Conservation (phyloP, 495 filamentous ascomycete species). For the Penicillium cosmopolitanum region DNA sequence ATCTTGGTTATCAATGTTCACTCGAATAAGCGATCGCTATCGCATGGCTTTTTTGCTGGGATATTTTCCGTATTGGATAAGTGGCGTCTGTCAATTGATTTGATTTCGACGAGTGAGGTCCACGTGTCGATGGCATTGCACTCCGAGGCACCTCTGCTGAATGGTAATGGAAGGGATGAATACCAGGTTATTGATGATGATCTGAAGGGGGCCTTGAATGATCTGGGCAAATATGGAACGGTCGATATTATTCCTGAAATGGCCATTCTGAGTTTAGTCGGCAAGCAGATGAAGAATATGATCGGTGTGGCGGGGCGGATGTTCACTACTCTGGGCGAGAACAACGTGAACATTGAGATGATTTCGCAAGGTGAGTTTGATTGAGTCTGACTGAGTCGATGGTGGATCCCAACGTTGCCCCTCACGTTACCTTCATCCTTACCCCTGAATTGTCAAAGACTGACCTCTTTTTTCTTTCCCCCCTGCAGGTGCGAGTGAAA, state of each 20-base stretch:
- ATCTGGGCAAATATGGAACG: slow-evolving; percentile 75
- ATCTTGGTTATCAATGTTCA: slow-evolving; percentile 94
- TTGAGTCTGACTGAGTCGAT: slow-evolving; percentile 2
- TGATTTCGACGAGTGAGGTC: slow-evolving; percentile 92
- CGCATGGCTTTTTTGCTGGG: slow-evolving; percentile 88
- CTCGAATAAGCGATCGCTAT: slow-evolving; percentile 84
- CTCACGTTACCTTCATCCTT: background rate
- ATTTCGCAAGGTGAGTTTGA: slow-evolving; percentile 83
- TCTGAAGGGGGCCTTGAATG: slow-evolving; percentile 66
- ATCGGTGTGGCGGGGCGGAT: slow-evolving; percentile 86
- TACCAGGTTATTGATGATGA: slow-evolving; percentile 66
- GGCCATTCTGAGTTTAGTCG: slow-evolving; percentile 90
- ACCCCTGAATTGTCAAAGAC: slow-evolving; percentile 15
- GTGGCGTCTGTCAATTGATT: slow-evolving; percentile 80
- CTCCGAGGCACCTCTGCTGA: slow-evolving; percentile 57
- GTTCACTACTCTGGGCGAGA: slow-evolving; percentile 86
- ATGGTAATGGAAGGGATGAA: slow-evolving; percentile 61
- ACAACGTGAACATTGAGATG: slow-evolving; percentile 94
- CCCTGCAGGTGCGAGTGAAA: slow-evolving; percentile 85
- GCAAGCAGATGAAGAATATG: slow-evolving; percentile 94
- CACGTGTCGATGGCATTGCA: slow-evolving; percentile 96
- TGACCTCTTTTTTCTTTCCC: slow-evolving; percentile 19
- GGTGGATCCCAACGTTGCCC: background rate
- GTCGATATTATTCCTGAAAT: slow-evolving; percentile 85
- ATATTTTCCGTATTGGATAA: slow-evolving; percentile 86